Percentiles rank a stretch among this genome's conserved stretches.
Conservation (phyloP, 2,329 filamentous ascomycete genomes). For the Pestalotiopsis sp. region DNA sequence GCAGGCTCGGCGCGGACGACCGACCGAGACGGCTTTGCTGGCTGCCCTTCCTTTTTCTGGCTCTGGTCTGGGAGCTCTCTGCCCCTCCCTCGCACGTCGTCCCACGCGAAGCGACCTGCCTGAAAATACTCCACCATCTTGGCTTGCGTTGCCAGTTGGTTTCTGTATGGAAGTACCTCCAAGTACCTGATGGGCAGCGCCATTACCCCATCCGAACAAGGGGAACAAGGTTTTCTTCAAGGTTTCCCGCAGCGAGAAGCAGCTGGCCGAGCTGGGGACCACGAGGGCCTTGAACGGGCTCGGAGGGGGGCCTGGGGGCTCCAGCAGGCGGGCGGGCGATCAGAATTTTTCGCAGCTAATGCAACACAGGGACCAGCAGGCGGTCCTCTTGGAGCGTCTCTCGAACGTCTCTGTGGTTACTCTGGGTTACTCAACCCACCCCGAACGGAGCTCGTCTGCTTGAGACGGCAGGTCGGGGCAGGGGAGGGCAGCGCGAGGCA, state of each 20-base stretch:
- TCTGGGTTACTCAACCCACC: background rate
- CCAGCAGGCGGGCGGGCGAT: background rate
- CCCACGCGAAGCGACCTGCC: conserved; percentile 1
- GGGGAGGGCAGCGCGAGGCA: conserved; percentile 23
- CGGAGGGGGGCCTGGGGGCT: no score
- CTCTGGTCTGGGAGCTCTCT: background rate
- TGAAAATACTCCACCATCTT: background rate
- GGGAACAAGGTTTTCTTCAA: background rate
- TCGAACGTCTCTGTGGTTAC: background rate
- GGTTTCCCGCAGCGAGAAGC: background rate
- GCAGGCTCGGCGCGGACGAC: background rate
- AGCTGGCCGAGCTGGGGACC: background rate
- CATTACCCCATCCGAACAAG: conserved; percentile 19
- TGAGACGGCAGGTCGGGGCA: conserved; percentile 11
- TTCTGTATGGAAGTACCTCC: conserved; percentile 16
- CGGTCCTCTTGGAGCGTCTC: background rate
- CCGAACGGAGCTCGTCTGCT: conserved; percentile 9
- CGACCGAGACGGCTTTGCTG: background rate
- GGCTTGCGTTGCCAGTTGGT: background rate
- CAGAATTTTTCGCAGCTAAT: conserved; percentile 28
- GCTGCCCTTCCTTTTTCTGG: background rate
- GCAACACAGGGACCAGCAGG: conserved; percentile 14
- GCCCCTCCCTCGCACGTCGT: background rate
- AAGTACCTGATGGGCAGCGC: conserved; percentile 18
- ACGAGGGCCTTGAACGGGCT: background rate